Evolutionary conservation across 2,329 filamentous ascomycete genomes (phyloP), one percentile per base, ranked within the genome.

Genomic region (Ophiostoma pallidulum): DNA sequence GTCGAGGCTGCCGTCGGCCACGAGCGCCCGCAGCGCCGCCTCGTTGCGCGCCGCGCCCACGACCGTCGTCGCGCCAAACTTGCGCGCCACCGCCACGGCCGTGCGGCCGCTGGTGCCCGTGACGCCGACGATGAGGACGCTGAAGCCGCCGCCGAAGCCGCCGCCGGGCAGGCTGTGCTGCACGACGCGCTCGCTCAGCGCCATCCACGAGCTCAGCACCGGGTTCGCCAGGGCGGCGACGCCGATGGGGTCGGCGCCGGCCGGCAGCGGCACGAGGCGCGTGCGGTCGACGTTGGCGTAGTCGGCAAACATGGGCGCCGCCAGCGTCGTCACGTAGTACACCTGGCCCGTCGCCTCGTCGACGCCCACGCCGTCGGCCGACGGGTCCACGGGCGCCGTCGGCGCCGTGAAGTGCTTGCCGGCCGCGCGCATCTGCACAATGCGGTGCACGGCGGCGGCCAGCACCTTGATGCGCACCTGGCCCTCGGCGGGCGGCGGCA

Each of bases 121-220:
- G 36, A 91, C 91, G 19, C 92, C 92, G 1, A 94, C 70, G 22
- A 98, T 88, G 45, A 98, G 70, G 53, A 71, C 69, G 4, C 66
- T 69, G 56, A 73, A 78, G 5, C 63, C 60, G 18, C 58, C 39
- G 2, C 66, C 64, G 4, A 74, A 59, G 6, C 61, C 53, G 4
- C 24, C 50, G 24, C 10, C 6, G 10, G 24, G 18, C 58, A 39
- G 3, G 66, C 64, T 3, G 73, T 59, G 6, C 61, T 53, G 4
- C n/a, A 50, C 53, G 0, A 68, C 67, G 6, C 75, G 66, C 33
- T 67, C 62, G 19, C 62, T 65, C 31, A 80, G 61, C 4, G 74
- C 75, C 74, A 80, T 76, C 75, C 75, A 80, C 35, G 67, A 70
- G 45, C 69, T 71, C 64, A 76, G 69, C 22, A 69, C 72, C 1